Percentiles rank a stretch among this genome's conserved stretches.
These are phyloP conservation scores for Peribolospora baueri DNA, from an alignment of 768 basidiomycete species.

Conservation along the genomic window DNA sequence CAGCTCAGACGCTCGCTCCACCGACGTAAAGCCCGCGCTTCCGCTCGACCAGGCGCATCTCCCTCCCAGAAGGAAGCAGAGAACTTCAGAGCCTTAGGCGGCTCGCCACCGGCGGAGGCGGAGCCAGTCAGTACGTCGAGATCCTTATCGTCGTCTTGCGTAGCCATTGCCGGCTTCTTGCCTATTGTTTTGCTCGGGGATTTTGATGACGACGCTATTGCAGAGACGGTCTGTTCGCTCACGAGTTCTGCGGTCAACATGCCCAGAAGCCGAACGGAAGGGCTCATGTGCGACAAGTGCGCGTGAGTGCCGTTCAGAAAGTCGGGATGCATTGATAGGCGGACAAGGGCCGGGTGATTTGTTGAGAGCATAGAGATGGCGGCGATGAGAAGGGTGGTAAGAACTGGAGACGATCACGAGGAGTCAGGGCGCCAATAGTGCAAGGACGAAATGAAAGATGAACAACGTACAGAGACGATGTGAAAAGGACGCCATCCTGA, in stretches of 20 bases:
- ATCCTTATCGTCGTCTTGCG: no score
- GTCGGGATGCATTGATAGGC: slow-evolving; percentile 16
- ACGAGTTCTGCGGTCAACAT: slow-evolving; percentile 70
- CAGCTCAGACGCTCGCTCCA: no score
- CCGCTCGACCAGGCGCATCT: no score
- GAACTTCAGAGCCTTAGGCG: no score
- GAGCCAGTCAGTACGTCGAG: no score
- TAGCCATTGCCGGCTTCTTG: no score
- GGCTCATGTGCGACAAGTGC: slow-evolving; percentile 58
- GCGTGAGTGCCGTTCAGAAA: slow-evolving; percentile 45
- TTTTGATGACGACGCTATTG: neutral
- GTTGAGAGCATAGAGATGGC: slow-evolving; percentile 36
- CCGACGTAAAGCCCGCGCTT: no score
- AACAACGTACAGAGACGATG: neutral
- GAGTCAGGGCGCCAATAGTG: neutral
- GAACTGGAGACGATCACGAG: slow-evolving; percentile 26
- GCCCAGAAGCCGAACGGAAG: slow-evolving; percentile 55
- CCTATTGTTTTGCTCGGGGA: no score
- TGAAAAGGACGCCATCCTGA: neutral
- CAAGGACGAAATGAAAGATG: neutral
- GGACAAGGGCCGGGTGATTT: slow-evolving; percentile 23
- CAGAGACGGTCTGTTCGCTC: slow-evolving; percentile 15
- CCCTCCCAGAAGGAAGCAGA: no score
- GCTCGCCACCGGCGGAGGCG: no score
- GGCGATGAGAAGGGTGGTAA: slow-evolving; percentile 46